Conservation (phyloP, 257 asterid species). For the Misopates orontium region DNA sequence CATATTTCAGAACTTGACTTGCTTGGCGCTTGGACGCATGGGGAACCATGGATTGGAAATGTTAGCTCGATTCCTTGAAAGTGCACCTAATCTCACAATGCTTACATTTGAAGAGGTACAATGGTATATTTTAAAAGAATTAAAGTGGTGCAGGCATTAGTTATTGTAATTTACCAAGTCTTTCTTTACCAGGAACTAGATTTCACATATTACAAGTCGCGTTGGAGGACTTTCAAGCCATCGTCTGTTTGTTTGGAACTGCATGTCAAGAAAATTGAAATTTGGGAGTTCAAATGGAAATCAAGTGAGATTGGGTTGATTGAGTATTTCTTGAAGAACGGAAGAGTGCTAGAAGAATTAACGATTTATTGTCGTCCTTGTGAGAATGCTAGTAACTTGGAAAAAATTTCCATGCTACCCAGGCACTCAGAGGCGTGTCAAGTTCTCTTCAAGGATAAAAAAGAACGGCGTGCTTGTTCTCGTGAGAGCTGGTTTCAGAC, state of each 20-base stretch:
- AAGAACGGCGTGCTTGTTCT: too few relatives aligned
- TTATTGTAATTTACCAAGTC: too few relatives aligned
- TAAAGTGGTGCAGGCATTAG: too few relatives aligned
- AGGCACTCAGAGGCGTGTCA: not conserved
- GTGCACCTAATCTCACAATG: too few relatives aligned
- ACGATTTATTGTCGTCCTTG: not conserved
- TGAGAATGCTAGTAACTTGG: not conserved
- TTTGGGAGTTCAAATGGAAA: not conserved
- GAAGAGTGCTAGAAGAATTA: not conserved
- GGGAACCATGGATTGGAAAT: too few relatives aligned
- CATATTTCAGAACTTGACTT: conserved; percentile 9
- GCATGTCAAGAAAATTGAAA: not conserved
- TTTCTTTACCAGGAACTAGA: not conserved
- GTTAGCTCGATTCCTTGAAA: too few relatives aligned
- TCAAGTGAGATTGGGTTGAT: not conserved
- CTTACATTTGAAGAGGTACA: too few relatives aligned
- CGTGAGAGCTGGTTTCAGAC: too few relatives aligned
- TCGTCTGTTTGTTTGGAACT: conserved; percentile 1
- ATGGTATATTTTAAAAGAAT: too few relatives aligned
- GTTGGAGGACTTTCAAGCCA: not conserved
- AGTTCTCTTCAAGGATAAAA: too few relatives aligned
- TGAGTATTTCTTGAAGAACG: conserved; percentile 1
- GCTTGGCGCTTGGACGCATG: conserved; percentile 6
- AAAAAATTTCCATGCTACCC: not conserved
- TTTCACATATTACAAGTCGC: conserved; percentile 6